These are phyloP conservation scores for Eryngium alpinum DNA, from an alignment of 140 eudicot genomes.

Conservation along the genomic window DNA sequence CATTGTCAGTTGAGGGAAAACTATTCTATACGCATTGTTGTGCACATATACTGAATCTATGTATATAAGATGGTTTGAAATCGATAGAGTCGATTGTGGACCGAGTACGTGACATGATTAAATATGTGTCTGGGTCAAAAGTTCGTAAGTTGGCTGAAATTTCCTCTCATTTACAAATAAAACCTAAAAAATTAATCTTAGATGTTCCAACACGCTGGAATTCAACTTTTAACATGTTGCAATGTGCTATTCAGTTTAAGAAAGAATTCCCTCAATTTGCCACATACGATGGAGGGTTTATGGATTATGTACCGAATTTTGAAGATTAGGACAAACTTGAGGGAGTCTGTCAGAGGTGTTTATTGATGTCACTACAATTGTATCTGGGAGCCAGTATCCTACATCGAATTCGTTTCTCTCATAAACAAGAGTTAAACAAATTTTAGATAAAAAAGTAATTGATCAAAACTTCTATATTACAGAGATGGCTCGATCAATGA, in stretches of 20 bases:
- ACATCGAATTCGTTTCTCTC: not conserved
- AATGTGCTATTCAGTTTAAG: too few species aligned
- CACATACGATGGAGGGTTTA: not conserved
- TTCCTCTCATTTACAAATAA: not conserved
- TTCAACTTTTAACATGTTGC: too few species aligned
- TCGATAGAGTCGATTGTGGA: too few species aligned
- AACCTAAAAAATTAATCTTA: too few species aligned
- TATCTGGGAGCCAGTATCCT: not conserved
- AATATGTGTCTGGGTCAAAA: too few species aligned
- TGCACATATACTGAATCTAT: too few species aligned
- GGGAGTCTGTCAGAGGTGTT: not conserved
- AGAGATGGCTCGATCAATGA: not conserved
- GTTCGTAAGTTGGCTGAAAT: too few species aligned
- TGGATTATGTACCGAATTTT: not conserved
- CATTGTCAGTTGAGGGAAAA: not conserved
- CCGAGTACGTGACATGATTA: too few species aligned
- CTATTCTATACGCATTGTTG: too few species aligned
- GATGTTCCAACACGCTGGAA: too few species aligned
- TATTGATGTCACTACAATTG: not conserved
- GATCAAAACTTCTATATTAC: not conserved
- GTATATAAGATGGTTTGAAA: too few species aligned
- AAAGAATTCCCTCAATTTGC: not conserved
- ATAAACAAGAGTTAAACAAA: not conserved
- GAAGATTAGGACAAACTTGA: not conserved
- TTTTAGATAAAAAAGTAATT: not conserved